Evolutionary conservation across 2,329 filamentous ascomycete species (phyloP), one percentile per base, ranked within the genome.

Genomic region (Fusarium duplospermum): DNA sequence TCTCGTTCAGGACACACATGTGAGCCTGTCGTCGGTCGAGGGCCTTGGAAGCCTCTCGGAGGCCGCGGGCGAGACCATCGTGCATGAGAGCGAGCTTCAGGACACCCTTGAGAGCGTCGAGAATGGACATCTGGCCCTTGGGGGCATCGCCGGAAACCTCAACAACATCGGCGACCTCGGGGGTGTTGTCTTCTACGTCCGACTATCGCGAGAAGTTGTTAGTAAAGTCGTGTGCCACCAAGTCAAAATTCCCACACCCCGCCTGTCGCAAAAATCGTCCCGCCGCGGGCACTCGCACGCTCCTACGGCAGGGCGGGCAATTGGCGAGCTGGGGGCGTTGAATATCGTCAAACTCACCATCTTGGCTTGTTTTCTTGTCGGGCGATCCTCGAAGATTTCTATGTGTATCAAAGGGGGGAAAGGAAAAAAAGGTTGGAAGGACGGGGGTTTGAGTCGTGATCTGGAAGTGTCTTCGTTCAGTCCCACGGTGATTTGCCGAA

Each of bases 1-100:
- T 93, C 92, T 99, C 96, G 92, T 99, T 99, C 82, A 99, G 93
- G 80, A 99, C 96, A 87, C 96, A 99, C 95, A 99, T 98, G 90
- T 99, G 96, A 72, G 96, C 96, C 90, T 99, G 94, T 84, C 96
- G 95, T 84, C 96, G 93, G 89, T 99, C 96, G 83, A 99, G 94
- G 77, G 96, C 96, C 92, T 99, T 99, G 89, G 93, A 95, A 78
- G 96, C 96, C 89, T 99, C 96, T 81, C 96, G 95, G 83, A 99
- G 94, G 88, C 96, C 96, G 82, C 96, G 95, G 85, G 96, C 96
- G 81, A 99, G 95, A 86, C 96, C 96, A 86, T 99, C 96, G 93
- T 99, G 96, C 93, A 98, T 98, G 82, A 99, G 94, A 77, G 96
- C 93, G 85, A 98, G 94, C 91, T 98, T 98, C 85, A 99, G 91